phyloP scores from a whole-genome alignment of 1,139 yeast genomes.

The Saccharomyces hybrid region DNA sequence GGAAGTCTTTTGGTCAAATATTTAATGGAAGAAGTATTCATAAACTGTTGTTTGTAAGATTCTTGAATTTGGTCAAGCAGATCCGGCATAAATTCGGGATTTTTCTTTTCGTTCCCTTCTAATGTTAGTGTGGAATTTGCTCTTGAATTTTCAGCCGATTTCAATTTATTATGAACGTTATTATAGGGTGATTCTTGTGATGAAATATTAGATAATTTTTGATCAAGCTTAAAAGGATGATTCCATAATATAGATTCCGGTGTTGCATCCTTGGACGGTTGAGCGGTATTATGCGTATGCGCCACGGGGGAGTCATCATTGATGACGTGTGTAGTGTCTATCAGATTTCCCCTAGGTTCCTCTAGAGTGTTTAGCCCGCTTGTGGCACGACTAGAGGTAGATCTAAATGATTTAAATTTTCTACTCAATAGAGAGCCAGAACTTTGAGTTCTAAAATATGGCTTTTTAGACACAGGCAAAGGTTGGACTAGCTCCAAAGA shows the following conservation, averaged over 20 bases:
- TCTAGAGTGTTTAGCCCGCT: constrained; percentile 1
- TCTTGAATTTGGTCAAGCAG: constrained; percentile 20
- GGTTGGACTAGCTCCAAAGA: constrained; percentile 3
- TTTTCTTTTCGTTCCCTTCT: constrained; percentile 5
- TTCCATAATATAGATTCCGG: constrained; percentile 3
- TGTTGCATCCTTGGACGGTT: constrained; percentile 2
- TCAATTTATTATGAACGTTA: constrained; percentile 5
- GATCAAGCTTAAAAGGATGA: constrained; percentile 3
- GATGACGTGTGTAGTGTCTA: not conserved
- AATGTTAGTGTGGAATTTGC: constrained; percentile 4
- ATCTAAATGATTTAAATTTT: constrained; percentile 22
- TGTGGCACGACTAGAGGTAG: constrained; percentile 9
- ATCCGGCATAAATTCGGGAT: constrained; percentile 19
- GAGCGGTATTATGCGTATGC: constrained; percentile 5
- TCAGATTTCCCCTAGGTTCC: not conserved
- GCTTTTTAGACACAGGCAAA: constrained; percentile 3
- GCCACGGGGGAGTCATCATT: constrained; percentile 7
- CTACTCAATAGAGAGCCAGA: constrained; percentile 26
- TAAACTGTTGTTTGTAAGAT: constrained; percentile 18
- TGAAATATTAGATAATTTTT: not conserved
- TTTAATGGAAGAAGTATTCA: constrained; percentile 22
- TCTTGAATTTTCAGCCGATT: constrained; percentile 7
- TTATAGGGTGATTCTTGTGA: constrained; percentile 1
- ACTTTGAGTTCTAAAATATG: constrained; percentile 19
- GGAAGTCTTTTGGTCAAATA: constrained; percentile 23